These are phyloP conservation scores for Orbilia quercus DNA, from an alignment of 2,329 filamentous ascomycete genomes.

Conservation along the genomic window DNA sequence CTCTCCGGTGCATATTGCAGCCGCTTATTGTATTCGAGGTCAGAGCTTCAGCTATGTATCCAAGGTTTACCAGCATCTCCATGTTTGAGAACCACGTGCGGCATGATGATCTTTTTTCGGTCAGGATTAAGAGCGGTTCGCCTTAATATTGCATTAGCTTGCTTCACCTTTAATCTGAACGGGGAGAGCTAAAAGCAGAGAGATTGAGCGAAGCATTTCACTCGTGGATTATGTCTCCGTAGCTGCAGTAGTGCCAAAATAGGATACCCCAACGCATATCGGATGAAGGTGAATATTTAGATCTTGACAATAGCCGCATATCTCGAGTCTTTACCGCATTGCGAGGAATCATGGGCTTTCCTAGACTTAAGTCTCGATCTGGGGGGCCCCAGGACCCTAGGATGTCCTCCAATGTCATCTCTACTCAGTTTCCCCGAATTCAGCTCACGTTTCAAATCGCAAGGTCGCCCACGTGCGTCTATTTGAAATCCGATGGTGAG, in stretches of 20 bases:
- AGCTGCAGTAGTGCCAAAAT: slow-evolving; percentile 38
- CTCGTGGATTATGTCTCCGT: slow-evolving; percentile 47
- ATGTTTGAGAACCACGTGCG: slow-evolving; percentile 35
- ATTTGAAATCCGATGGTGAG: not conserved
- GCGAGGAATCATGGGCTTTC: not conserved
- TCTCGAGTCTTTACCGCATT: not conserved
- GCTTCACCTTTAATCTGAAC: slow-evolving; percentile 19
- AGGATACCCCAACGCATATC: not conserved
- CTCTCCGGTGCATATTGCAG: not conserved
- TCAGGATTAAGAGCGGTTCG: slow-evolving; percentile 9
- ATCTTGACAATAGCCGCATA: not conserved
- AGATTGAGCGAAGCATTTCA: not conserved
- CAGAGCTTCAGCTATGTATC: not conserved
- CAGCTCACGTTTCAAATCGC: slow-evolving; percentile 44
- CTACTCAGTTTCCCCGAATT: slow-evolving; percentile 21
- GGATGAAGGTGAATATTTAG: not conserved
- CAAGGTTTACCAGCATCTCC: too few species aligned
- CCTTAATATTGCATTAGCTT: slow-evolving; percentile 36
- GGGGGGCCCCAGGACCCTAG: too few species aligned
- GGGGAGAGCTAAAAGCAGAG: slow-evolving; percentile 4
- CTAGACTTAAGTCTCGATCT: too few species aligned
- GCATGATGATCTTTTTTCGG: slow-evolving; percentile 25
- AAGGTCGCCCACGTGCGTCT: slow-evolving; percentile 22
- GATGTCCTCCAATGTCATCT: slow-evolving; percentile 9
- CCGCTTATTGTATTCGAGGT: too few species aligned